A percentile compares a stretch with the other conserved stretches of the same genome.
Evolutionary conservation across 2,329 filamentous ascomycete species (phyloP).

Genomic region (Cladosporium austrohemisphaericum): DNA sequence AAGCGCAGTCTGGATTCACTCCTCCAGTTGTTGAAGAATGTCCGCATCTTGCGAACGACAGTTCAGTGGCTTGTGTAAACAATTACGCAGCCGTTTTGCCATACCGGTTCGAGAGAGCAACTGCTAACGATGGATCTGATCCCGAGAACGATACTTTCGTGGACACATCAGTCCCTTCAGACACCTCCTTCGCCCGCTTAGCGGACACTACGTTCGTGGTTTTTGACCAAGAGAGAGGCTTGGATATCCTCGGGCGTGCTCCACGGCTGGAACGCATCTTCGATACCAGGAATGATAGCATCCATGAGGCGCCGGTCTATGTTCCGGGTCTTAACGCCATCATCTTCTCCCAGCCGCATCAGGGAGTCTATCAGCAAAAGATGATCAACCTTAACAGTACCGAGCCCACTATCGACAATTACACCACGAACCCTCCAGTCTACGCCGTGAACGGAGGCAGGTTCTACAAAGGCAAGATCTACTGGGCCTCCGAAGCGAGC

Average conservation of each 20-base stretch:
- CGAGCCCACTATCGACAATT: slow-evolving; percentile 39
- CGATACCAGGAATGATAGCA: slow-evolving; percentile 19
- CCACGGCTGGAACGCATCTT: slow-evolving; percentile 34
- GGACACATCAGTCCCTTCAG: slow-evolving; percentile 24
- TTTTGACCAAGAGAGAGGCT: slow-evolving; percentile 34
- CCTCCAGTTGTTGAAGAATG: slow-evolving; percentile 16
- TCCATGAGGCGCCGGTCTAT: slow-evolving; percentile 45
- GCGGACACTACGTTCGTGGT: slow-evolving; percentile 32
- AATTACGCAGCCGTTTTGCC: slow-evolving; percentile 21
- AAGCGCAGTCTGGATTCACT: slow-evolving; percentile 15
- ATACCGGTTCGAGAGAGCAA: slow-evolving; percentile 17
- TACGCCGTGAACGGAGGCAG: slow-evolving; percentile 43
- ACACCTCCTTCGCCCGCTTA: slow-evolving; percentile 31
- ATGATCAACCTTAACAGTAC: slow-evolving; percentile 42
- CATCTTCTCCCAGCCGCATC: slow-evolving; percentile 37
- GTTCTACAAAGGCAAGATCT: slow-evolving; percentile 37
- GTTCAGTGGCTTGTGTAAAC: slow-evolving; percentile 21
- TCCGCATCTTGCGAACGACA: slow-evolving; percentile 15
- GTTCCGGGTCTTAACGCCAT: slow-evolving; percentile 39
- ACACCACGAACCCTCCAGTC: slow-evolving; percentile 39
- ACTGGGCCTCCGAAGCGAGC: slow-evolving; percentile 30
- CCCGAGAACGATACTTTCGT: slow-evolving; percentile 22
- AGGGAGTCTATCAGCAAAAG: slow-evolving; percentile 35
- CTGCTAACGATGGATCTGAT: slow-evolving; percentile 12
- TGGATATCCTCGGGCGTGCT: slow-evolving; percentile 31